phyloP scores from a whole-genome alignment of 1,284 basidiomycete genomes.

The Schizophyllum amplum region DNA sequence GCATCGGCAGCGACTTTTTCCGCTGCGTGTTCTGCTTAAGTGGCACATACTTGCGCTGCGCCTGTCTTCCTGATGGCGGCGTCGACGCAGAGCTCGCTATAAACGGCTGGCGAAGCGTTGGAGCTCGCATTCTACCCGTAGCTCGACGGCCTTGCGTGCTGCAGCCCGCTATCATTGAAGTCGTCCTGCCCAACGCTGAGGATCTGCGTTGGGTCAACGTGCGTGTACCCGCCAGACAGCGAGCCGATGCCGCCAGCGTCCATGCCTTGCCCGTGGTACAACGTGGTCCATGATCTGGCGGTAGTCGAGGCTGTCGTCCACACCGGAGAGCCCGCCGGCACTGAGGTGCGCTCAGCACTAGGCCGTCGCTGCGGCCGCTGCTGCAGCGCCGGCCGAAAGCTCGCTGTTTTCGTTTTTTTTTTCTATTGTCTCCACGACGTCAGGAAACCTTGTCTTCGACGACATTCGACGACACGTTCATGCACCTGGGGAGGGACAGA shows the following conservation, averaged over 20 bases:
- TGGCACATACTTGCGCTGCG: constrained; percentile 48
- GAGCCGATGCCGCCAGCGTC: constrained; percentile 18
- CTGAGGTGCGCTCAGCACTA: constrained; percentile 60
- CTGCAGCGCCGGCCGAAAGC: constrained; percentile 54
- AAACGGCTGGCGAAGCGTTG: constrained; percentile 69
- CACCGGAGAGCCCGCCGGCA: constrained; percentile 39
- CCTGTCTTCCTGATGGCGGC: constrained; percentile 32
- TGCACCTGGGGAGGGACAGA: too few species aligned
- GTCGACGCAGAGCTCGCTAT: constrained; percentile 59
- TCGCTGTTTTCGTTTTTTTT: constrained; percentile 34
- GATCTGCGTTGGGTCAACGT: constrained; percentile 85
- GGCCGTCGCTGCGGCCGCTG: constrained; percentile 55
- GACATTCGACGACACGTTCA: too few species aligned
- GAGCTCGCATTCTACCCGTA: constrained; percentile 70
- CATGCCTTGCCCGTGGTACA: constrained; percentile 47
- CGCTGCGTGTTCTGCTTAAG: constrained; percentile 48
- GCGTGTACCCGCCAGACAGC: constrained; percentile 58
- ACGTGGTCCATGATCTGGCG: constrained; percentile 46
- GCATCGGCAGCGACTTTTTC: constrained; percentile 39
- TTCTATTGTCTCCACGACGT: too few species aligned
- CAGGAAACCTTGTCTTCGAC: too few species aligned
- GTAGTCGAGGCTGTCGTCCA: constrained; percentile 54
- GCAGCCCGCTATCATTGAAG: constrained; percentile 33
- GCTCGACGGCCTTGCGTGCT: constrained; percentile 71
- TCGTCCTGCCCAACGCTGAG: constrained; percentile 38